Evolutionary conservation across 108 stramenopile species (phyloP).

Genomic region (Asterionellopsis glacialis): DNA sequence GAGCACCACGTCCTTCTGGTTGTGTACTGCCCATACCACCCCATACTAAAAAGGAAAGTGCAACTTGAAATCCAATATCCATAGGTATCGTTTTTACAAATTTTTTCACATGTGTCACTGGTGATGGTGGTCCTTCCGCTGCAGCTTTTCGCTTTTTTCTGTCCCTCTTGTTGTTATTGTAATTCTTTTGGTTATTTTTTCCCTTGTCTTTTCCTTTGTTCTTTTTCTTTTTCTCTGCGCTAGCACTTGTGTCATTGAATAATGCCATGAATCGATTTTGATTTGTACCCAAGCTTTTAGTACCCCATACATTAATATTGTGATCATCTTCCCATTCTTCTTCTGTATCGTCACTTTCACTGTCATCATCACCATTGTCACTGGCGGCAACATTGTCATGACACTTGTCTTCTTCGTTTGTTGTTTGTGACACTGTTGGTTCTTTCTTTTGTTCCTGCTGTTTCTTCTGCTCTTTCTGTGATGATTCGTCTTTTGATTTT

Average conservation of each 20-base stretch:
- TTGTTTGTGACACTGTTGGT: not conserved
- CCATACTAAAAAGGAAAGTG: slow-evolving; percentile 53
- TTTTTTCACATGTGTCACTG: slow-evolving; percentile 38
- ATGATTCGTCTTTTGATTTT: not conserved
- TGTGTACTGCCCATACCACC: slow-evolving; percentile 28
- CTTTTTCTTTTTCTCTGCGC: not conserved
- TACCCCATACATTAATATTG: not conserved
- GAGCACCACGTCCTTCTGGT: slow-evolving; percentile 17
- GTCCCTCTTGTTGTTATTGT: not conserved
- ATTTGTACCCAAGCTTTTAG: not conserved
- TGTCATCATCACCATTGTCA: not conserved
- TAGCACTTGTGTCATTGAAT: not conserved
- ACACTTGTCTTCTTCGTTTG: not conserved
- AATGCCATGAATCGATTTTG: not conserved
- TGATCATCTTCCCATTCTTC: not conserved
- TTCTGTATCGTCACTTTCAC: not conserved
- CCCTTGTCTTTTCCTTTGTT: slow-evolving; percentile 2
- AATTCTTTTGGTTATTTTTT: slow-evolving; percentile 12
- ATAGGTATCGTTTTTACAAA: slow-evolving; percentile 44
- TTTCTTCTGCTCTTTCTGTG: not conserved
- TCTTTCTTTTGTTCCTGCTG: not conserved
- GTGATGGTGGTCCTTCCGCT: slow-evolving; percentile 1
- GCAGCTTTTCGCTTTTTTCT: not conserved
- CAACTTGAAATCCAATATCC: slow-evolving; percentile 37
- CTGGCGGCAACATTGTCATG: not conserved